Base-by-base conservation (phyloP, 2,329 filamentous ascomycete species). In the Canariomyces notabilis region DNA sequence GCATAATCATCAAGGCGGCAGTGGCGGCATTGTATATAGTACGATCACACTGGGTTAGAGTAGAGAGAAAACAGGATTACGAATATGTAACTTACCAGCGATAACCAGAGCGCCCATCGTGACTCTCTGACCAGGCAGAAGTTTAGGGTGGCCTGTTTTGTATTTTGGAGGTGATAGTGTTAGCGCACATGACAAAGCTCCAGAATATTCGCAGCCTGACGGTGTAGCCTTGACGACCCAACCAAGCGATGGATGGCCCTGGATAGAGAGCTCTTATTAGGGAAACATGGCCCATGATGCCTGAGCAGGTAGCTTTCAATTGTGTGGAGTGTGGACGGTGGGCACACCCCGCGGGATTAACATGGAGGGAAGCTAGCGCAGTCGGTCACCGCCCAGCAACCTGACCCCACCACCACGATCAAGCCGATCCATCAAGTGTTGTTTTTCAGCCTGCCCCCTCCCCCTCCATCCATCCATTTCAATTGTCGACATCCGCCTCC, bases 11-110 rank as follows among this genome's bases (percentile, higher is more conserved):
- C 37, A 20, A 35, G 46, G 46, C 48, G 44, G 42, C 38, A 34
- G 46, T 42, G 53, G 39, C 48, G 52, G 43, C 54, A 50, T 46
- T 62, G 60, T 61, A 61, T 54, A 61, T 53, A n/a, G n/a, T 61
- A 61, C 42, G 33, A 56, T 35, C 43, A 54, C 50, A 54, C 49
- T 38, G 49, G 52, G 54, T 45, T 56, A 53, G 53, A 55, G 50
- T 53, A 57, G 55, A 55, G 47, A n/a, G 31, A 38, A 42, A 53
- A 22, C 23, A 41, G 44, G 22, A 41, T 42, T 23, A 44, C 33
- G 40, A 48, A 48, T 31, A 33, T 54, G 42, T 46, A 50, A 38
- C 32, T 23, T 23, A 29, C 29, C n/a, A n/a, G n/a, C n/a, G n/a
- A n/a, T n/a, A n/a, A n/a, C n/a, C n/a, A n/a, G n/a, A n/a, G n/a